These are phyloP conservation scores for Sistotremastrum suecicum DNA, from an alignment of 768 basidiomycete genomes.

Conservation along the genomic window DNA sequence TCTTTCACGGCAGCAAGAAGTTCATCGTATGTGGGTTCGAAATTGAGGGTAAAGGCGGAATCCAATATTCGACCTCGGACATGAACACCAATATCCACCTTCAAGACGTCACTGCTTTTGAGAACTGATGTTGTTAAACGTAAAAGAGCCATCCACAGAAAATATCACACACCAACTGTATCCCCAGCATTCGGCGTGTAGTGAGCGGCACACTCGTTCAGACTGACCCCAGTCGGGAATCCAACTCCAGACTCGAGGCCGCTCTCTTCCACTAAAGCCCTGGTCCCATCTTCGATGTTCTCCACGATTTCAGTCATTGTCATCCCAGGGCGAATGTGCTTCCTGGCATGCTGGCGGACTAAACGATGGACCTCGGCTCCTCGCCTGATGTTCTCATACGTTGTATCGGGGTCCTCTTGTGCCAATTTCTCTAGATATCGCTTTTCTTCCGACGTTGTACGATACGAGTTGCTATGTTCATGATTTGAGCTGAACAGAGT, in stretches of 20 bases:
- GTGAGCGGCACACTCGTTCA: conserved; percentile 94
- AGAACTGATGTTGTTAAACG: conserved; percentile 38
- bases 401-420: conserved; percentile 68
- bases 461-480: conserved; percentile 61
- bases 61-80: conserved; percentile 92
- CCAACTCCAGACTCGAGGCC: conserved; percentile 80
- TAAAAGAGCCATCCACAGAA: neutral
- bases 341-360: conserved; percentile 71
- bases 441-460: conserved; percentile 84
- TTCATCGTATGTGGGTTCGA: conserved; percentile 81
- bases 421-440: conserved; percentile 66
- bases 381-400: conserved; percentile 80
- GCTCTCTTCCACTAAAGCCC: conserved; percentile 84
- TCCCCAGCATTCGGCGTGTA: conserved; percentile 93
- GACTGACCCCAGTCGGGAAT: conserved; percentile 89
- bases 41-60: conserved; percentile 89
- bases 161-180: conserved; percentile 43
- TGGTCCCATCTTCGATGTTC: conserved; percentile 81
- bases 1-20: conserved; percentile 85
- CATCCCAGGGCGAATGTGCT: conserved; percentile 85
- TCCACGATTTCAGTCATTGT: conserved; percentile 88
- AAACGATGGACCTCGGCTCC: conserved; percentile 95
- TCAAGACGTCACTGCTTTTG: conserved; percentile 73
- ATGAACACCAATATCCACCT: conserved; percentile 96
- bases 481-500: neutral